Evolutionary conservation across 2,329 filamentous ascomycete species (phyloP).

Genomic region (Colletotrichum nymphaeae): DNA sequence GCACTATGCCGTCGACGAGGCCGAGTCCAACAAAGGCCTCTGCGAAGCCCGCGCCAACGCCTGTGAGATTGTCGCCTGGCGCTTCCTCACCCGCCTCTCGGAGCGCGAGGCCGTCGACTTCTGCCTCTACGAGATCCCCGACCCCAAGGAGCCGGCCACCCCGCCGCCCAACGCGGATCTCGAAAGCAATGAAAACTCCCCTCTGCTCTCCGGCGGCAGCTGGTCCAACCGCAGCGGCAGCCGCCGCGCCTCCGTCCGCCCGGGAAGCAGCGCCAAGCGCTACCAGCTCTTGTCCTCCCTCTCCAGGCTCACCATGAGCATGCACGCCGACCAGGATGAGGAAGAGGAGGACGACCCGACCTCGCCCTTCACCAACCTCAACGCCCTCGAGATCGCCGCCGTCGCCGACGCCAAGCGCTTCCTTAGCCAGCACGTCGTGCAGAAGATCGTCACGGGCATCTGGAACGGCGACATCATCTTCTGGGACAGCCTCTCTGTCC

Average conservation of each 20-base stretch:
- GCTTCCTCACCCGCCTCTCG: conserved; percentile 77
- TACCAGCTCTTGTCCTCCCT: conserved; percentile 65
- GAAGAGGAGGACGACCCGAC: conserved; percentile 71
- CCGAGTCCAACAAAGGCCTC: conserved; percentile 68
- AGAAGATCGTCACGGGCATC: conserved; percentile 85
- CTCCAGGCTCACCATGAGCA: conserved; percentile 64
- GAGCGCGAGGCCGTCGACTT: conserved; percentile 80
- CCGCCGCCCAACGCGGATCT: conserved; percentile 44
- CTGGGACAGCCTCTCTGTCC: conserved; percentile 81
- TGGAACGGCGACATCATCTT: conserved; percentile 91
- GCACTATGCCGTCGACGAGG: conserved; percentile 74
- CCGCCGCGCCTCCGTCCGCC: conserved; percentile 38
- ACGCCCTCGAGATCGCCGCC: conserved; percentile 87
- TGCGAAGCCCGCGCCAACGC: conserved; percentile 77
- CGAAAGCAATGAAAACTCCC: conserved; percentile 60
- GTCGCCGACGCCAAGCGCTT: conserved; percentile 87
- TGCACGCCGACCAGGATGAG: conserved; percentile 50
- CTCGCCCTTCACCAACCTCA: conserved; percentile 80
- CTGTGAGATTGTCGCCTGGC: conserved; percentile 85
- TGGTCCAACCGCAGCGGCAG: conserved; percentile 37
- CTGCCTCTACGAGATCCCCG: conserved; percentile 78
- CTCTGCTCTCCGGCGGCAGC: conserved; percentile 54
- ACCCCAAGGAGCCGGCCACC: conserved; percentile 42
- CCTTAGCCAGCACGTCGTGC: conserved; percentile 81
- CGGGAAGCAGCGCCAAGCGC: conserved; percentile 56